phyloP scores from a whole-genome alignment of 352 stramenopile species.

The Pythium scleroteichum region DNA sequence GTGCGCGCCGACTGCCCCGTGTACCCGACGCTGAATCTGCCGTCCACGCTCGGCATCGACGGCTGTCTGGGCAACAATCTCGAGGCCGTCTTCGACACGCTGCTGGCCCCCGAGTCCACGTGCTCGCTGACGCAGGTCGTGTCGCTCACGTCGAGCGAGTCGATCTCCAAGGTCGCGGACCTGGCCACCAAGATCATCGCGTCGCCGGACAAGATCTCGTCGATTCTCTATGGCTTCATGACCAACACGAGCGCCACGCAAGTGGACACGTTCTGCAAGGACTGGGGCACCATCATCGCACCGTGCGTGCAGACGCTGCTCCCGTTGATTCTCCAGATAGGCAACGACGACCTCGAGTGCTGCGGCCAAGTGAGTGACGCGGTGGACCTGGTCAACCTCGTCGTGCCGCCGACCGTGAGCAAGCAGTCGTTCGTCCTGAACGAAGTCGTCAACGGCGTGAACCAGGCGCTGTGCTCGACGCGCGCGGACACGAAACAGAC shows the following conservation, averaged over 20 bases:
- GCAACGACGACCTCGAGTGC: slow-evolving; percentile 46
- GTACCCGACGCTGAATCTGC: slow-evolving; percentile 22
- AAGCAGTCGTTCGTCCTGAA: slow-evolving; percentile 46
- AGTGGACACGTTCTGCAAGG: slow-evolving; percentile 47
- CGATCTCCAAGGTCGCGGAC: slow-evolving; percentile 29
- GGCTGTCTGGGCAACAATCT: slow-evolving; percentile 55
- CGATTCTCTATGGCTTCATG: slow-evolving; percentile 52
- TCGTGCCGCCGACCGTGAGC: slow-evolving; percentile 42
- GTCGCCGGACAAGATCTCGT: slow-evolving; percentile 36
- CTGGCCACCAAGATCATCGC: slow-evolving; percentile 40
- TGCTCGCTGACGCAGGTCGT: slow-evolving; percentile 44
- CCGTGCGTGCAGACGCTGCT: slow-evolving; percentile 44
- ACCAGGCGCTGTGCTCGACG: slow-evolving; percentile 48
- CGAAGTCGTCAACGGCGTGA: slow-evolving; percentile 46
- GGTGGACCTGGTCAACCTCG: slow-evolving; percentile 43
- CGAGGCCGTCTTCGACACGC: slow-evolving; percentile 30
- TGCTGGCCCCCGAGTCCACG: slow-evolving; percentile 34
- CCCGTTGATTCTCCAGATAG: slow-evolving; percentile 32
- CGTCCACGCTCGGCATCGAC: slow-evolving; percentile 43
- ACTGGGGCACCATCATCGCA: slow-evolving; percentile 36
- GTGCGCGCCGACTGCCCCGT: neutral
- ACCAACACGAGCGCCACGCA: slow-evolving; percentile 29
- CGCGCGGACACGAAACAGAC: slow-evolving; percentile 30
- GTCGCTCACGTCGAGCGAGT: slow-evolving; percentile 33
- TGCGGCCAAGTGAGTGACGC: slow-evolving; percentile 47